phyloP scores from a whole-genome alignment of 306 rosid genomes.

The Pueraria montana region DNA sequence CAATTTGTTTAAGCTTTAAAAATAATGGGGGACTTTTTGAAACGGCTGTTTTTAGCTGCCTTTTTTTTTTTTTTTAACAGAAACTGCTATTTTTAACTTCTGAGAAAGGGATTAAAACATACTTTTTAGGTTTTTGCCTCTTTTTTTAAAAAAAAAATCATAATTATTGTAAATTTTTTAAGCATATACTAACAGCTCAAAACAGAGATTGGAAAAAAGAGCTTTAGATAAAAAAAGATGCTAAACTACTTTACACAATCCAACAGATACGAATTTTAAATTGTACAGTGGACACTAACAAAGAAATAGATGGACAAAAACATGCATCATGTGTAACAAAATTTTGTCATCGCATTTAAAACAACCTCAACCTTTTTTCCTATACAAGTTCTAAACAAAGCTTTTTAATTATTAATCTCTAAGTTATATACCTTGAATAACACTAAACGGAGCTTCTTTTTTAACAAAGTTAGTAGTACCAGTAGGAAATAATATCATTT shows the following conservation, averaged over 20 bases:
- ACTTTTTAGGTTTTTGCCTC: background rate
- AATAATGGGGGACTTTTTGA: background rate
- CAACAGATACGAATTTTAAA: background rate
- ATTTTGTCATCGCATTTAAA: background rate
- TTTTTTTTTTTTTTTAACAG: background rate
- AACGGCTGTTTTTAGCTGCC: background rate
- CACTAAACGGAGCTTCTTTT: background rate
- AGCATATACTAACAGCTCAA: background rate
- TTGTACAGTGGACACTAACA: background rate
- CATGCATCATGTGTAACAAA: background rate
- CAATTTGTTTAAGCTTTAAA: background rate
- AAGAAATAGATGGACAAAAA: background rate
- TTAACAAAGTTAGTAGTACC: background rate
- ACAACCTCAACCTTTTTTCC: background rate
- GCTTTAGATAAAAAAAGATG: background rate
- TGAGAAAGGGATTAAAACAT: background rate
- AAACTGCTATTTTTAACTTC: background rate
- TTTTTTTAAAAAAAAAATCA: background rate
- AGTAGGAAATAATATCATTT: background rate
- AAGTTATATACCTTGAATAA: conserved; percentile 2
- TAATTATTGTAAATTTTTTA: background rate
- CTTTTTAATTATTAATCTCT: background rate
- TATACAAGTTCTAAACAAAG: background rate
- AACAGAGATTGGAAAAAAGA: too few species aligned
- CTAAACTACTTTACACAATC: conserved; percentile 4